Evolutionary conservation across 495 filamentous ascomycete genomes (phyloP).

Genomic region (Chaetomidium leptoderma): DNA sequence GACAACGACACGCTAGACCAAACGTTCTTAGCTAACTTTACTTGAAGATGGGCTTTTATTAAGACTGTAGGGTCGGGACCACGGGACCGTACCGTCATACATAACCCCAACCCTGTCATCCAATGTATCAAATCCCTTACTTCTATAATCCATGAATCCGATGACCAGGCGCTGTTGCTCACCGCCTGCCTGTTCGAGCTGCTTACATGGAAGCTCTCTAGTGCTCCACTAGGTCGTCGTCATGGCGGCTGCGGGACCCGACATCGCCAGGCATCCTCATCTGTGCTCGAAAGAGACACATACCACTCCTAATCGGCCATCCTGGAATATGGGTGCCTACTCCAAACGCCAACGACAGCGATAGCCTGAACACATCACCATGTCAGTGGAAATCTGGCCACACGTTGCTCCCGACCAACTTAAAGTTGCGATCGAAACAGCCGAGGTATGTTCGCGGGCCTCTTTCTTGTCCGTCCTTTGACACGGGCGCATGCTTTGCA

Average conservation of each 20-base stretch:
- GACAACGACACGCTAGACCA: too few relatives aligned
- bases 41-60: too few relatives aligned
- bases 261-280: constrained; percentile 18
- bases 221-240: constrained; percentile 11
- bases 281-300: not conserved
- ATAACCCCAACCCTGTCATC: too few relatives aligned
- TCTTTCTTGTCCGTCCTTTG: not conserved
- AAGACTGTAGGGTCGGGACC: too few relatives aligned
- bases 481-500: too few relatives aligned
- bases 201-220: constrained; percentile 9
- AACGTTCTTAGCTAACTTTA: too few relatives aligned
- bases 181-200: constrained; percentile 13
- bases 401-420: constrained; percentile 61
- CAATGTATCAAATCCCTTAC: too few relatives aligned
- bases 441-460: constrained; percentile 51
- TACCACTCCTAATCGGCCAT: not conserved
- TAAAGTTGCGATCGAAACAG: constrained; percentile 61
- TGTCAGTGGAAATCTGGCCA: constrained; percentile 77
- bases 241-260: not conserved
- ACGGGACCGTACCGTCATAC: too few relatives aligned
- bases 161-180: too few relatives aligned
- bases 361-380: constrained; percentile 33
- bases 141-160: too few relatives aligned
- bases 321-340: constrained; percentile 38
- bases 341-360: constrained; percentile 10